Percentiles rank a stretch among this genome's conserved stretches.
Conservation (phyloP, 2,329 filamentous ascomycete species). For the Harringtonia aguacate region DNA sequence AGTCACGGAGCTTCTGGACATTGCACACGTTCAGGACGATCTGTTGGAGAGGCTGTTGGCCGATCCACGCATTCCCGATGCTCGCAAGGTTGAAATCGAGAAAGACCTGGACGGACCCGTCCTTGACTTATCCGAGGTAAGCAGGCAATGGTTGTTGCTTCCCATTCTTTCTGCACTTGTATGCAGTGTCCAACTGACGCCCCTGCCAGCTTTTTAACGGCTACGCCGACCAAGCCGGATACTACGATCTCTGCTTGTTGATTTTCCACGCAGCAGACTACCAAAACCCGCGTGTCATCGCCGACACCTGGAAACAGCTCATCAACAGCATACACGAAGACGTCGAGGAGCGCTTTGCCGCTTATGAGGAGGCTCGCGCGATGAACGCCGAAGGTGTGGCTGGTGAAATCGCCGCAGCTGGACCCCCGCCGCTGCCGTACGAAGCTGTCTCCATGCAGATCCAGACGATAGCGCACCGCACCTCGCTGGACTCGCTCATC, state of each 20-base stretch:
- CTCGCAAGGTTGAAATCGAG: conserved; percentile 54
- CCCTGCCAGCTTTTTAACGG: conserved; percentile 86
- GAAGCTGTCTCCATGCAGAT: conserved; percentile 57
- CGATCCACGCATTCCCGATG: conserved; percentile 57
- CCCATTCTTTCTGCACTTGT: neutral
- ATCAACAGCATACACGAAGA: conserved; percentile 61
- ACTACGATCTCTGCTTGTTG: conserved; percentile 85
- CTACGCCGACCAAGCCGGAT: conserved; percentile 76
- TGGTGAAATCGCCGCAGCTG: conserved; percentile 16
- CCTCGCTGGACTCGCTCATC: conserved; percentile 53
- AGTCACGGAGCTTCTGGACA: conserved; percentile 76
- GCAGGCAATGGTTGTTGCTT: conserved; percentile 20
- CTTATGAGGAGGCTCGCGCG: conserved; percentile 26
- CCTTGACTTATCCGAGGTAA: conserved; percentile 63
- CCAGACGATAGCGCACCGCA: conserved; percentile 53
- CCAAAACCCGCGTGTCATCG: conserved; percentile 76
- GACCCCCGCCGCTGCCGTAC: conserved; percentile 47
- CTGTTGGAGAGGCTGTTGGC: conserved; percentile 65
- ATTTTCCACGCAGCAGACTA: conserved; percentile 91
- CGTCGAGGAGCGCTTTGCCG: conserved; percentile 29
- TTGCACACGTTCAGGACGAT: conserved; percentile 93
- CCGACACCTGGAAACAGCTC: conserved; percentile 72
- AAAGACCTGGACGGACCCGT: conserved; percentile 67
- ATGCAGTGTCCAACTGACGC: neutral
- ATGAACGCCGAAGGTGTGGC: too few species aligned